These are phyloP conservation scores for Colletotrichum coccodes DNA, from an alignment of 2,329 filamentous ascomycete genomes.

Conservation along the genomic window DNA sequence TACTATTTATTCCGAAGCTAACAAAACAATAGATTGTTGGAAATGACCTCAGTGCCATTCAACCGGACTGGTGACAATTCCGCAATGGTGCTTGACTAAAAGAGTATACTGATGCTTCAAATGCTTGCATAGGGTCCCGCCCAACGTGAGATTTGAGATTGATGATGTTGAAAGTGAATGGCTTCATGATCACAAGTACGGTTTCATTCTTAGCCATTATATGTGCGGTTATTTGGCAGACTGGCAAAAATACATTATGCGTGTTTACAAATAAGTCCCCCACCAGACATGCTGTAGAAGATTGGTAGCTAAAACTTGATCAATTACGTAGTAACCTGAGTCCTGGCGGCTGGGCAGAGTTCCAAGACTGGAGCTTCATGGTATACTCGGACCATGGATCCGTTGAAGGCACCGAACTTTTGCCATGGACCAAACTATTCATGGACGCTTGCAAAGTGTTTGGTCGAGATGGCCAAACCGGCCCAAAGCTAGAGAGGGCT, in stretches of 20 bases:
- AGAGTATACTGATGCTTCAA: not conserved
- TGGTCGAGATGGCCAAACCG: not conserved
- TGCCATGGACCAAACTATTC: slow-evolving; percentile 44
- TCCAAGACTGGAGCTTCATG: slow-evolving; percentile 58
- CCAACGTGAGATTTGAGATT: slow-evolving; percentile 72
- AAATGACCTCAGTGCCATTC: slow-evolving; percentile 40
- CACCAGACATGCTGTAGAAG: slow-evolving; percentile 25
- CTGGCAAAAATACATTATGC: slow-evolving; percentile 12
- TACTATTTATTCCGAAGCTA: slow-evolving; percentile 47
- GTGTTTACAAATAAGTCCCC: slow-evolving; percentile 46
- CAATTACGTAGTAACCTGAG: slow-evolving; percentile 55
- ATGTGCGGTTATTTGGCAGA: slow-evolving; percentile 10
- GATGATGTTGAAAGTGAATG: slow-evolving; percentile 69
- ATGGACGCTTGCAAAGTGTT: not conserved
- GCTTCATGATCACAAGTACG: slow-evolving; percentile 46
- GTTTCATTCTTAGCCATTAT: slow-evolving; percentile 42
- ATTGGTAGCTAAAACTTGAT: slow-evolving; percentile 35
- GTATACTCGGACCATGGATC: slow-evolving; percentile 46
- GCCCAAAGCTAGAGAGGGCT: not conserved
- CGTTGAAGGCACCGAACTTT: slow-evolving; percentile 52
- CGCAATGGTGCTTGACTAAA: fast-evolving
- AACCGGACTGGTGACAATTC: slow-evolving; percentile 8
- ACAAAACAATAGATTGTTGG: slow-evolving; percentile 46
- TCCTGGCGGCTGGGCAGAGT: slow-evolving; percentile 64
- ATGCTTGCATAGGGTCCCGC: slow-evolving; percentile 58